phyloP scores from a whole-genome alignment of 805 yeast genomes.

The Metschnikowia sp. region DNA sequence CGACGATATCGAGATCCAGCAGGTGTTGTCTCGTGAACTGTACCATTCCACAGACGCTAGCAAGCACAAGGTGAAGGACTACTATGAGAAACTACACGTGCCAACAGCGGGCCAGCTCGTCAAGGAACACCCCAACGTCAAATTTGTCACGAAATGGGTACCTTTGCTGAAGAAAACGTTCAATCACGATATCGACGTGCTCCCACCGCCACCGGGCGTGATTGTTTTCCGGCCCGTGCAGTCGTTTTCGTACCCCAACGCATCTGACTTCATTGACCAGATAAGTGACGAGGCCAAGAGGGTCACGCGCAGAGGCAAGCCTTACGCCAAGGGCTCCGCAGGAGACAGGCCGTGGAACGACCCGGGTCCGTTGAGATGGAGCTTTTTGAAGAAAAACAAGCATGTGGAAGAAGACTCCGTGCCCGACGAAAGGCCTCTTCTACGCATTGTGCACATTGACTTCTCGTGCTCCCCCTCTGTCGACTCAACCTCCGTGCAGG shows the following conservation, averaged over 20 bases:
- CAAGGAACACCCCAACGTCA: constrained; percentile 31
- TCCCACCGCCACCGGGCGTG: constrained; percentile 89
- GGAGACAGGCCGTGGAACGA: constrained; percentile 89
- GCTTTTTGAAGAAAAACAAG: constrained; percentile 16
- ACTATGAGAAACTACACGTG: constrained; percentile 11
- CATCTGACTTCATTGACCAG: constrained; percentile 66
- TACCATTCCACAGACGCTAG: constrained; percentile 23
- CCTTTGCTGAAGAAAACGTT: constrained; percentile 50
- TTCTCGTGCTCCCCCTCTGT: constrained; percentile 71
- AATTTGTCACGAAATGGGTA: constrained; percentile 64
- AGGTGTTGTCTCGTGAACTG: constrained; percentile 35
- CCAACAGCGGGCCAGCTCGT: constrained; percentile 24
- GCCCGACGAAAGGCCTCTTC: constrained; percentile 55
- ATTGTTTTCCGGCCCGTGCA: constrained; percentile 81
- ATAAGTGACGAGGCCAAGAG: constrained; percentile 65
- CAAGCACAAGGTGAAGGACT: constrained; percentile 20
- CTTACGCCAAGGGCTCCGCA: constrained; percentile 28
- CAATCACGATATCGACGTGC: constrained; percentile 56
- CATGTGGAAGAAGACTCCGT: constrained; percentile 18
- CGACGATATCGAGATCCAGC: constrained; percentile 39
- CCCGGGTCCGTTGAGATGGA: constrained; percentile 59
- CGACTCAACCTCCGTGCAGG: constrained; percentile 79
- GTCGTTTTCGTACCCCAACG: constrained; percentile 77
- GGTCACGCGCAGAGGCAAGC: constrained; percentile 59
- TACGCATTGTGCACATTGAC: constrained; percentile 75